Conservation (phyloP, 2,329 filamentous ascomycete genomes). For the Phoma sp. region DNA sequence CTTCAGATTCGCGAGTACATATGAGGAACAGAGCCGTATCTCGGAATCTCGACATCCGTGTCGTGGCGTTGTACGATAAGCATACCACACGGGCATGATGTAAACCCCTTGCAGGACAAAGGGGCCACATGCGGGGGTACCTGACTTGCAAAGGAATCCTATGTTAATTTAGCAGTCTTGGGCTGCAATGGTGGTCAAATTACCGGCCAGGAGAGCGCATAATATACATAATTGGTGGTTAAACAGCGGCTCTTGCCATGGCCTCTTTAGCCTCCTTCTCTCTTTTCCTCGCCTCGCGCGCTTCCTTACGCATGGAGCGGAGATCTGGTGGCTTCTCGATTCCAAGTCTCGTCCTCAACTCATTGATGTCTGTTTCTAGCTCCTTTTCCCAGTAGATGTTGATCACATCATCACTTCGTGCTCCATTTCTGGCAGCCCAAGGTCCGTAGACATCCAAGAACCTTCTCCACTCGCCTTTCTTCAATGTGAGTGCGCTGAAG, state of each 20-base stretch:
- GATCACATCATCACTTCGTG: slow-evolving; percentile 78
- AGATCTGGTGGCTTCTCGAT: slow-evolving; percentile 91
- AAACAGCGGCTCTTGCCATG: slow-evolving; percentile 27
- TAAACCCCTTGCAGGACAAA: too few relatives aligned
- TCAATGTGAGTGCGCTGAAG: slow-evolving; percentile 71
- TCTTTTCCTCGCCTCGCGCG: slow-evolving; percentile 71
- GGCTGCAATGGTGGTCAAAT: too few relatives aligned
- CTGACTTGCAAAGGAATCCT: too few relatives aligned
- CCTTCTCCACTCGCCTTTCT: slow-evolving; percentile 66
- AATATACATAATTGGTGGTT: slow-evolving; percentile 21
- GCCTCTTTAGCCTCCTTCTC: slow-evolving; percentile 60
- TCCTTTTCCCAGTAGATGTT: slow-evolving; percentile 99
- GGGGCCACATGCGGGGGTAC: too few relatives aligned
- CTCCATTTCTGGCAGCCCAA: slow-evolving; percentile 87
- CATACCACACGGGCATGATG: too few relatives aligned
- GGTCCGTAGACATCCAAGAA: slow-evolving; percentile 82
- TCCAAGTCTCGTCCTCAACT: slow-evolving; percentile 74
- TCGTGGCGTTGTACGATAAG: neutral
- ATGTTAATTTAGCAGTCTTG: too few relatives aligned
- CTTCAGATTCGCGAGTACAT: neutral
- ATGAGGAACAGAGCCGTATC: neutral
- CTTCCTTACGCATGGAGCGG: slow-evolving; percentile 73
- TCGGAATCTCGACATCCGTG: neutral
- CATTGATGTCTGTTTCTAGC: slow-evolving; percentile 80
- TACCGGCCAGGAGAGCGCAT: too few relatives aligned